Conservation (phyloP, 805 yeast genomes). For the Wickerhamiella occidentalis region DNA sequence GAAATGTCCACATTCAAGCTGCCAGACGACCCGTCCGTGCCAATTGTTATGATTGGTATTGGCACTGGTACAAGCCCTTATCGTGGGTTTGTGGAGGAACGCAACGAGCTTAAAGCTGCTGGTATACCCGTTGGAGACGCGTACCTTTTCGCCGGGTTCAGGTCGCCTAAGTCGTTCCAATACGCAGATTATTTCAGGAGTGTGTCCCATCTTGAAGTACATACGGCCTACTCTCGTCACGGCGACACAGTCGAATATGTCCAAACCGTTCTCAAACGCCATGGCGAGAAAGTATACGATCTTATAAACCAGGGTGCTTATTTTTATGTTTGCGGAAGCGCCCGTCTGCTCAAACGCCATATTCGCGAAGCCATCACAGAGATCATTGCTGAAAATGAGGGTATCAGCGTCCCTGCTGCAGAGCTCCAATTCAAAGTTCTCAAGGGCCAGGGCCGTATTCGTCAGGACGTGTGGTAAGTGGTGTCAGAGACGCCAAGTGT, state of each 20-base stretch:
- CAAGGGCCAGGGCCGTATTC: slow-evolving; percentile 22
- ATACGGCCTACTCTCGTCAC: slow-evolving; percentile 17
- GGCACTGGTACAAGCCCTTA: slow-evolving; percentile 90
- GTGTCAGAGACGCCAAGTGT: too few species aligned
- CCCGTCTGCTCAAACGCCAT: slow-evolving; percentile 15
- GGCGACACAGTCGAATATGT: slow-evolving; percentile 12
- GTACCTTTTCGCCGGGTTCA: slow-evolving; percentile 17
- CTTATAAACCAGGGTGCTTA: slow-evolving; percentile 15
- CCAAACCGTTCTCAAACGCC: slow-evolving; percentile 8
- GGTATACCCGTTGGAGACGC: slow-evolving; percentile 15
- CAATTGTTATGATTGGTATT: slow-evolving; percentile 71
- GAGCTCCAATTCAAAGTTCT: slow-evolving; percentile 17
- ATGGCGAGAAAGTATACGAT: slow-evolving; percentile 14
- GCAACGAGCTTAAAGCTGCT: slow-evolving; percentile 31
- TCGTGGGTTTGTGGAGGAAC: slow-evolving; percentile 73
- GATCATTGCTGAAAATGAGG: slow-evolving; percentile 12
- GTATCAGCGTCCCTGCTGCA: slow-evolving; percentile 13
- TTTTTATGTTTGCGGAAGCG: slow-evolving; percentile 19
- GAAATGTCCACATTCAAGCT: slow-evolving; percentile 71
- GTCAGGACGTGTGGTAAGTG: slow-evolving; percentile 37
- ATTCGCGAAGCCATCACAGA: slow-evolving; percentile 12
- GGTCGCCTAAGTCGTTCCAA: slow-evolving; percentile 15
- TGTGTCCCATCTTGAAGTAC: slow-evolving; percentile 2
- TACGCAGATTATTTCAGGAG: slow-evolving; percentile 14
- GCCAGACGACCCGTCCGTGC: slow-evolving; percentile 58